Evolutionary conservation across 1,284 basidiomycete genomes (phyloP).

Genomic region (Moniliophthora roreri): DNA sequence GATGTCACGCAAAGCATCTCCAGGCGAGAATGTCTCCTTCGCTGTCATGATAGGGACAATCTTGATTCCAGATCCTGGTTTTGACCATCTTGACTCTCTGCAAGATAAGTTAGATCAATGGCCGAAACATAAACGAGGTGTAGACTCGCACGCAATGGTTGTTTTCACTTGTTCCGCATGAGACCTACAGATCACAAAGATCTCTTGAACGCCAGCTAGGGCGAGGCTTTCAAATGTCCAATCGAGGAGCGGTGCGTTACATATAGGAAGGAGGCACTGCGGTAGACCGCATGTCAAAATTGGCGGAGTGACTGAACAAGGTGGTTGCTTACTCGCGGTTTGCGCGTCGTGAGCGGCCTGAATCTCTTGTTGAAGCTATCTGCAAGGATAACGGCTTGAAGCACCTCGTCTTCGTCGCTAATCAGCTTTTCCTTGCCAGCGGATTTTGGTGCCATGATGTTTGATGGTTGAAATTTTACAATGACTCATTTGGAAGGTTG

Average conservation of each 20-base stretch:
- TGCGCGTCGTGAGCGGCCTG: slow-evolving; percentile 80
- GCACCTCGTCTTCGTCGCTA: slow-evolving; percentile 72
- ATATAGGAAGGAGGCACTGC: slow-evolving; percentile 91
- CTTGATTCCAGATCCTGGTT: slow-evolving; percentile 74
- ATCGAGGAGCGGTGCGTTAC: slow-evolving; percentile 89
- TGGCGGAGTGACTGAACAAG: slow-evolving; percentile 9
- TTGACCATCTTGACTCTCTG: slow-evolving; percentile 81
- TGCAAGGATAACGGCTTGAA: slow-evolving; percentile 92
- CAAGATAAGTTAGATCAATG: slow-evolving; percentile 11
- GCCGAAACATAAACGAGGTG: slow-evolving; percentile 6
- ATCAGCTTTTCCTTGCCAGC: slow-evolving; percentile 60
- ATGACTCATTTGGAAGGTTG: not conserved
- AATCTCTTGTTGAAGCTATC: slow-evolving; percentile 96
- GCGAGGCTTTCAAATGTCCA: slow-evolving; percentile 97
- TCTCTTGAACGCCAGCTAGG: slow-evolving; percentile 91
- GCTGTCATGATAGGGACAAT: slow-evolving; percentile 88
- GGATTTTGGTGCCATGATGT: slow-evolving; percentile 62
- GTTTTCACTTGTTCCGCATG: slow-evolving; percentile 83
- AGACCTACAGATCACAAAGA: slow-evolving; percentile 91
- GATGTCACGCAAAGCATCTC: slow-evolving; percentile 96
- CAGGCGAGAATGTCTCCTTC: slow-evolving; percentile 86
- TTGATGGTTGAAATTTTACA: slow-evolving; percentile 1
- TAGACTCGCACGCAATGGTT: slow-evolving; percentile 68
- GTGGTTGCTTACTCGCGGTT: slow-evolving; percentile 68
- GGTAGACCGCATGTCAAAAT: slow-evolving; percentile 18